These are phyloP conservation scores for Hansenula sp. DNA, from an alignment of 1,139 yeast genomes.

Conservation along the genomic window DNA sequence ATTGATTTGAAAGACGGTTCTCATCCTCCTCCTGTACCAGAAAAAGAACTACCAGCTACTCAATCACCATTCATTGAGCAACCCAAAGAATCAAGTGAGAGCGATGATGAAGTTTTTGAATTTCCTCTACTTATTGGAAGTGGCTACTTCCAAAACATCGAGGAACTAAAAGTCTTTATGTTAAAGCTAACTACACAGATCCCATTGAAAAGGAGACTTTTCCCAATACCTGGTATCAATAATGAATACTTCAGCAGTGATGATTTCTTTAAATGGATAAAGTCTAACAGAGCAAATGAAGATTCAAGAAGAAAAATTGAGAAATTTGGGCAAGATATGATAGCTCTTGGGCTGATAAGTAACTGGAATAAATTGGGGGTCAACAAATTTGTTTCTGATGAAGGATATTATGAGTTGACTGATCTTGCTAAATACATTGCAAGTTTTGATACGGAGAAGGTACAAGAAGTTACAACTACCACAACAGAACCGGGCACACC, in stretches of 20 bases:
- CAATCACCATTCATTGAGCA: not conserved
- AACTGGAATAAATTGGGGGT: slow-evolving; percentile 20
- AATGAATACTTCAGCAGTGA: slow-evolving; percentile 21
- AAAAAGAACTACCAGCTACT: not conserved
- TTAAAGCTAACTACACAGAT: slow-evolving; percentile 16
- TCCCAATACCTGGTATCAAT: slow-evolving; percentile 24
- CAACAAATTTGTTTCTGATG: slow-evolving; percentile 18
- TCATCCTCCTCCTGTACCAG: not conserved
- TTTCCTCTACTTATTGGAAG: slow-evolving; percentile 24
- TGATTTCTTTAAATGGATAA: slow-evolving; percentile 16
- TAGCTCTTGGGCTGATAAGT: slow-evolving; percentile 16
- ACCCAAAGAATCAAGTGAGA: slow-evolving; percentile 5
- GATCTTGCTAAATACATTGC: slow-evolving; percentile 22
- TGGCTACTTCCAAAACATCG: slow-evolving; percentile 10
- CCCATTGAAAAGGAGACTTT: slow-evolving; percentile 20
- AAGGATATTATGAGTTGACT: slow-evolving; percentile 24
- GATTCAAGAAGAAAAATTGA: slow-evolving; percentile 18
- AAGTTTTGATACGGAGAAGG: slow-evolving; percentile 10
- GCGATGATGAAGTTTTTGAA: slow-evolving; percentile 17
- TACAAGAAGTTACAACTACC: not conserved
- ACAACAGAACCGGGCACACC: not conserved
- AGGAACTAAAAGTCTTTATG: slow-evolving; percentile 18
- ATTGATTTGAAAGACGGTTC: slow-evolving; percentile 4
- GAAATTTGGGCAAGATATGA: slow-evolving; percentile 22
- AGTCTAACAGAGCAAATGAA: slow-evolving; percentile 9